Base-by-base conservation (phyloP, 306 rosid species). In the Medicago ruthenica region DNA sequence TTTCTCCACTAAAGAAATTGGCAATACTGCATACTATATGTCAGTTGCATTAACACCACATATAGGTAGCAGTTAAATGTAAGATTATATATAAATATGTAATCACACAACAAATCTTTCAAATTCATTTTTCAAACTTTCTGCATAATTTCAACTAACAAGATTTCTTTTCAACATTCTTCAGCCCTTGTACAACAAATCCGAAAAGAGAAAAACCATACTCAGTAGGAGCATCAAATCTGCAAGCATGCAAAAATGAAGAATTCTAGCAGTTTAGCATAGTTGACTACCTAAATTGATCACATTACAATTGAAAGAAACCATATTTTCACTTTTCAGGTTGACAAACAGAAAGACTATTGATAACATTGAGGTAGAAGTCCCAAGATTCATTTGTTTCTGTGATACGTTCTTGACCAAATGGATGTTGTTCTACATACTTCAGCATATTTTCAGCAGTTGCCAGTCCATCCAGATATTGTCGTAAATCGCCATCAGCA, bases 351-450 rank as follows among this genome's bases (percentile, higher is more conserved):
- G 58, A 77, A 74, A 36, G 77, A 50, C 77, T 80, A 41, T 42
- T 13, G 6, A 91, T 36, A 77, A 85, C 91, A 27, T 39, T 14
- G 59, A 47, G 76, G 83, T 91, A 93, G 64, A 86, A 93, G 40
- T 74, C 73, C 98, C 97, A 93, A 58, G 71, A 76, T 80, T 82
- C 53, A 73, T 84, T 87, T 63, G 13, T 78, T 73, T 84, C 71
- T 12, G 44, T 42, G n/a, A 91, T 87, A 9, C 77, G 76, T 20
- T 76, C 61, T 80, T 91, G 93, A 80, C 96, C 96, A 82, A 87
- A 89, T 14, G 91, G 93, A 76, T 86, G 79, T 50, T 71, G 62
- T 78, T 78, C 88, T 54, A 91, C 76, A 45, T 86, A 93, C 21
- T 78, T 76, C 51, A 11, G 31, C 50, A 88, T 48, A 73, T 83